These are phyloP conservation scores for Chenopodium formosanum DNA, from an alignment of 148 eudicot genomes.

Conservation along the genomic window DNA sequence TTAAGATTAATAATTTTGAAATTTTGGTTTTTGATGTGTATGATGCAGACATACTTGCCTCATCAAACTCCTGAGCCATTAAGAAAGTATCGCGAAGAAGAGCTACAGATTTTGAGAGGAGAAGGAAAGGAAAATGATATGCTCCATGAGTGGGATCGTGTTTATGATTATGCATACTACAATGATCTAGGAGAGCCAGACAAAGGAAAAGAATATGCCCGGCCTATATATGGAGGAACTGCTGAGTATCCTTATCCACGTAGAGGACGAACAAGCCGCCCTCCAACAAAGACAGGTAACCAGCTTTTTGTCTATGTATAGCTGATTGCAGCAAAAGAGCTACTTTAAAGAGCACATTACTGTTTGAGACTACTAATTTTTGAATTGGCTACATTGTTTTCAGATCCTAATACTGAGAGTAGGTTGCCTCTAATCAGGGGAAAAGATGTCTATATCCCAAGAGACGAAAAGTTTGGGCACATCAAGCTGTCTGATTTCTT, in stretches of 20 bases:
- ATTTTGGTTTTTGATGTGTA: neutral
- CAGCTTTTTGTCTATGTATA: too few species aligned
- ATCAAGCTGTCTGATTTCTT: conserved; percentile 61
- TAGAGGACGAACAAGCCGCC: conserved; percentile 78
- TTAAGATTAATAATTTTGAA: neutral
- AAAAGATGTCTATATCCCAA: conserved; percentile 62
- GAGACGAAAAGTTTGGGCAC: conserved; percentile 69
- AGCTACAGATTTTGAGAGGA: conserved; percentile 61
- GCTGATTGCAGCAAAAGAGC: neutral
- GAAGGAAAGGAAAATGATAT: conserved; percentile 55
- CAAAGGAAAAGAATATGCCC: conserved; percentile 41
- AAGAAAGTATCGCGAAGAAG: conserved; percentile 56
- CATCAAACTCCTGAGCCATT: conserved; percentile 65
- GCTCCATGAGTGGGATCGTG: conserved; percentile 83
- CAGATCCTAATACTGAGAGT: conserved; percentile 69
- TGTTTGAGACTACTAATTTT: neutral
- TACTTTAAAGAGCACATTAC: neutral
- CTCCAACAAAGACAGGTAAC: conserved; percentile 55
- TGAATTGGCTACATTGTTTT: neutral
- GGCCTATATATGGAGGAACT: conserved; percentile 71
- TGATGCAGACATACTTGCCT: conserved; percentile 65
- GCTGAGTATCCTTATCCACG: conserved; percentile 78
- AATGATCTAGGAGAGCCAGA: conserved; percentile 79
- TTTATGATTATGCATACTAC: conserved; percentile 76
- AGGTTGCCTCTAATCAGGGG: conserved; percentile 52